Evolutionary conservation across 768 basidiomycete genomes (phyloP), one percentile per base, ranked within the genome.

Genomic region (Tulasnella sp.): DNA sequence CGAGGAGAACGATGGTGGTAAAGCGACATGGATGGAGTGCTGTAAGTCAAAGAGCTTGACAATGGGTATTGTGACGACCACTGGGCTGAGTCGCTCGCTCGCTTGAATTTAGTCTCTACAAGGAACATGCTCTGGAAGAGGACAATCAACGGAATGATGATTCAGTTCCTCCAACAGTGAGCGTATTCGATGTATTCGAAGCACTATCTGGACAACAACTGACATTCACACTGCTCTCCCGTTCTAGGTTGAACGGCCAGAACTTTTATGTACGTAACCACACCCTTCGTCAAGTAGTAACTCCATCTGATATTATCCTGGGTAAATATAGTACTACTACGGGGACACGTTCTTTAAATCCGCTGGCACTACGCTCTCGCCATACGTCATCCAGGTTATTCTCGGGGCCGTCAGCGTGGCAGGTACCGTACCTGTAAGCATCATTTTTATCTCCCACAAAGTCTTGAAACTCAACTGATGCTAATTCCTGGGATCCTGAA

Each of bases 311-410:
- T n/a, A n/a, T n/a, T n/a, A n/a, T n/a, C n/a, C n/a, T n/a, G n/a
- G n/a, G 34, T 53, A n/a, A 30, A 50, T 48, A n/a, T 63, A 85
- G 45, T 84, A 86, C 66, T 86, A 86, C 68, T 87, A 85, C 65
- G 84, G 85, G 17, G 83, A 87, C 60, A 84, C 82, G 0, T 88
- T 88, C 76, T 91, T 89, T 74, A 72, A 84, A 69, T 82, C 77
- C 61, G 82, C 84, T 17, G 82, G 84, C 46, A 84, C 83, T 12
- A 64, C 74, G 80, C 71, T 87, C 57, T 76, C 74, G 4, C 79
- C 86, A 0, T 87, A 84, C 71, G 75, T 81, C n/a, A 85, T 87
- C 63, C 86, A 87, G 66, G 76, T 78, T 8, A 82, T 86, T 59
- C 73, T 87, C 22, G 85, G 84, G n/a, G 85, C 72, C 0, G 84